These are phyloP conservation scores for Verticillium isaacii DNA, from an alignment of 2,329 filamentous ascomycete genomes.

Conservation along the genomic window DNA sequence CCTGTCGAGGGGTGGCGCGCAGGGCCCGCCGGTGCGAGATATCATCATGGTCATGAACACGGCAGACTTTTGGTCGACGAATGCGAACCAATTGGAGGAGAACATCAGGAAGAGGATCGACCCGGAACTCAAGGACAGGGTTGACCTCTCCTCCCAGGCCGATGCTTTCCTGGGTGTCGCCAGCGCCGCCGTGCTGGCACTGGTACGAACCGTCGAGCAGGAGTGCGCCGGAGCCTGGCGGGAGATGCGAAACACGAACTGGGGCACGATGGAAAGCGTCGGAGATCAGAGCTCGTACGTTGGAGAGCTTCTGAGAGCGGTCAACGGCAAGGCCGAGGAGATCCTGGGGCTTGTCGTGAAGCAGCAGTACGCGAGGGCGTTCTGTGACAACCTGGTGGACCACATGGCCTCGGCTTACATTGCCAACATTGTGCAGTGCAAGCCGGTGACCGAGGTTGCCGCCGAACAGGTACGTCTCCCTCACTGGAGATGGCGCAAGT, in stretches of 20 bases:
- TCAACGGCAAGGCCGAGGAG: constrained; percentile 68
- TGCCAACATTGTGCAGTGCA: constrained; percentile 79
- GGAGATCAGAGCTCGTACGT: constrained; percentile 94
- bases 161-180: constrained; percentile 95
- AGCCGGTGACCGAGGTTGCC: constrained; percentile 86
- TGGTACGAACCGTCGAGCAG: constrained; percentile 79
- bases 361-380: constrained; percentile 88
- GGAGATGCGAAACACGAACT: constrained; percentile 95
- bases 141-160: constrained; percentile 88
- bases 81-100: constrained; percentile 89
- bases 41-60: constrained; percentile 88
- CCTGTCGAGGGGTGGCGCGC: constrained; percentile 51
- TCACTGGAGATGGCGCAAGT: not conserved
- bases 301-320: constrained; percentile 68
- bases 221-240: constrained; percentile 86
- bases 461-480: constrained; percentile 69
- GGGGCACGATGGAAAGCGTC: constrained; percentile 89
- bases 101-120: constrained; percentile 92
- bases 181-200: constrained; percentile 74
- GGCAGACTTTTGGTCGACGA: constrained; percentile 94
- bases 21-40: constrained; percentile 60
- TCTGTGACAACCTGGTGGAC: constrained; percentile 95
- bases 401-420: constrained; percentile 76
- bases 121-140: constrained; percentile 64
- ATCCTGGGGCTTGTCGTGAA: constrained; percentile 77